phyloP scores from a whole-genome alignment of 169 alveolate genomes.

The Neospora caninum region DNA sequence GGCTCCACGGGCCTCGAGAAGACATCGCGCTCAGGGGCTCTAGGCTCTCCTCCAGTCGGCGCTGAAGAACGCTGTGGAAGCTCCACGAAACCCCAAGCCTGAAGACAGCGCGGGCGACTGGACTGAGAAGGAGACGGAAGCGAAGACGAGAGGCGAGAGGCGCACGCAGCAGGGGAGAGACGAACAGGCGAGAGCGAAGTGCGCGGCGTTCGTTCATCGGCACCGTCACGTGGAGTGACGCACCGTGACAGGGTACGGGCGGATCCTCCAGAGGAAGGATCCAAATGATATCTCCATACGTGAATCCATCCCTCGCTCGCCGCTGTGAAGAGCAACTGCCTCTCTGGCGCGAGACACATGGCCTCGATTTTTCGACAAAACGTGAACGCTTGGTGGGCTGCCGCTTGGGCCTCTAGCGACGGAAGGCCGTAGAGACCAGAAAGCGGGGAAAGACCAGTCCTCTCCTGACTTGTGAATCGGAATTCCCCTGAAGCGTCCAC shows the following conservation, averaged over 20 bases:
- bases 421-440: background rate
- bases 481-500: too few species aligned
- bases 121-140: background rate
- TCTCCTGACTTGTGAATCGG: background rate
- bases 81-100: background rate
- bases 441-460: background rate
- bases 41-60: background rate
- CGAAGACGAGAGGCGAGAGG: background rate
- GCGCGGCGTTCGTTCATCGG: background rate
- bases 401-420: background rate
- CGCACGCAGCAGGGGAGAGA: background rate
- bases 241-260: background rate
- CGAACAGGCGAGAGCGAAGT: too few species aligned
- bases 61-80: background rate
- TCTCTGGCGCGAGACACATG: slow-evolving; percentile 11
- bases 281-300: background rate
- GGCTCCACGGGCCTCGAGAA: background rate
- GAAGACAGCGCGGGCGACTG: background rate
- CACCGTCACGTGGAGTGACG: background rate
- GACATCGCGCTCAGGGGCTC: background rate
- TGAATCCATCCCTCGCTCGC: slow-evolving; percentile 23
- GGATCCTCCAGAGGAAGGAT: background rate
- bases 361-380: background rate
- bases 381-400: background rate
- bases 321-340: slow-evolving; percentile 28